Percentiles rank a stretch among this genome's conserved stretches.
Evolutionary conservation across 768 basidiomycete species (phyloP).

Genomic region (Mycena filopes): DNA sequence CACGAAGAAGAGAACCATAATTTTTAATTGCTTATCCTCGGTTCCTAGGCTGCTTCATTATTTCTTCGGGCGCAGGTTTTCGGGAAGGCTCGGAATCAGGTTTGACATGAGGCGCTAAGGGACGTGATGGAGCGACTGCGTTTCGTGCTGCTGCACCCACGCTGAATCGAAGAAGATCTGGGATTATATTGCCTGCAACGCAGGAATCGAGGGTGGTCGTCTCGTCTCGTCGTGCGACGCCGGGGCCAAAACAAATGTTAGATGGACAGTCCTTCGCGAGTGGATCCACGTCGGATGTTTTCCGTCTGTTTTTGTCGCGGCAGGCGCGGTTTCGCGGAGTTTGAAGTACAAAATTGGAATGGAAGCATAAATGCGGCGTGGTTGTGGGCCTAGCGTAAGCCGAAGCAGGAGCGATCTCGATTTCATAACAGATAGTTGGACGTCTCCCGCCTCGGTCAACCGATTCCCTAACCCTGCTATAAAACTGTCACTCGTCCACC

Average conservation of each 20-base stretch:
- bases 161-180: constrained; percentile 20
- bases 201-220: constrained; percentile 11
- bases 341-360: constrained; percentile 13
- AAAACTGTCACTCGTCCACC: background rate
- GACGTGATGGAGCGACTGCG: background rate
- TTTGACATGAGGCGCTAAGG: constrained; percentile 27
- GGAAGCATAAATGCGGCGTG: constrained; percentile 24
- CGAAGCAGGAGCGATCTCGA: constrained; percentile 21
- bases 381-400: constrained; percentile 15
- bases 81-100: too few relatives aligned
- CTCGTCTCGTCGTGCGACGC: too few relatives aligned
- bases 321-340: constrained; percentile 2
- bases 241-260: constrained; percentile 3
- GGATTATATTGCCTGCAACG: background rate
- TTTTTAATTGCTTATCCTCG: constrained; percentile 5
- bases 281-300: constrained; percentile 25
- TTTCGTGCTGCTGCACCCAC: constrained; percentile 17
- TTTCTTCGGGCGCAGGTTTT: background rate
- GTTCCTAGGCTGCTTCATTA: constrained; percentile 23
- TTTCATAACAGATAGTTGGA: constrained; percentile 24
- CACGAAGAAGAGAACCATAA: constrained; percentile 5
- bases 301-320: constrained; percentile 21
- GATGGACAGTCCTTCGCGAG: constrained; percentile 23
- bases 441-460: constrained; percentile 22
- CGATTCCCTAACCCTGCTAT: constrained; percentile 24